Percentiles rank a stretch among this genome's conserved stretches.
phyloP scores from a whole-genome alignment of 228 moss, liverwort and hornwort species.

The Sphagnum magellanicum region DNA sequence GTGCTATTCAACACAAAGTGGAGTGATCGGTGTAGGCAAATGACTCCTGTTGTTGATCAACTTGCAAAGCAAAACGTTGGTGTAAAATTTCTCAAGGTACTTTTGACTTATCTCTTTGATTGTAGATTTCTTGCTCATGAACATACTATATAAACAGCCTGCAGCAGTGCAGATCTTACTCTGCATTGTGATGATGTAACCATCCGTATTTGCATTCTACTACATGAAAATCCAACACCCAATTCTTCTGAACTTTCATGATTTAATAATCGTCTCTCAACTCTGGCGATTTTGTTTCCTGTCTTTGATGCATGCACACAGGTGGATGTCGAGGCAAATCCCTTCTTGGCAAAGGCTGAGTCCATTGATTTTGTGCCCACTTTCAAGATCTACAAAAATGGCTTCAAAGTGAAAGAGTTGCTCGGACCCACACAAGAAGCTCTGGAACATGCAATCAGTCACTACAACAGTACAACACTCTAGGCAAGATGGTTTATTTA shows the following conservation, averaged over 20 bases:
- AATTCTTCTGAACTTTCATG: too few species aligned
- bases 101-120: not conserved
- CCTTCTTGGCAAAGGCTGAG: slow-evolving; percentile 44
- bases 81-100: slow-evolving; percentile 43
- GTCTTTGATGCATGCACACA: not conserved
- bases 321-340: slow-evolving; percentile 43
- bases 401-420: slow-evolving; percentile 45
- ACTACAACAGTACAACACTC: slow-evolving; percentile 19
- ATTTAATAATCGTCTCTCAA: too few species aligned
- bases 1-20: slow-evolving; percentile 44
- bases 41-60: slow-evolving; percentile 30
- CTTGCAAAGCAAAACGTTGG: slow-evolving; percentile 45
- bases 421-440: slow-evolving; percentile 37
- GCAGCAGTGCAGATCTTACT: too few species aligned
- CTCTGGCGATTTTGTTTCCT: too few species aligned
- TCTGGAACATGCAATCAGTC: slow-evolving; percentile 35
- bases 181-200: too few species aligned
- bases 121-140: too few species aligned
- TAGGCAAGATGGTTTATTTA: slow-evolving; percentile 18
- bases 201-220: too few species aligned
- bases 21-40: slow-evolving; percentile 39
- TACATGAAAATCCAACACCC: too few species aligned
- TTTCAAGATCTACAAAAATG: slow-evolving; percentile 58
- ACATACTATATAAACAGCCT: too few species aligned
- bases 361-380: slow-evolving; percentile 44